These are phyloP conservation scores for Alternaria gaisen DNA, from an alignment of 2,329 filamentous ascomycete species.

Conservation along the genomic window DNA sequence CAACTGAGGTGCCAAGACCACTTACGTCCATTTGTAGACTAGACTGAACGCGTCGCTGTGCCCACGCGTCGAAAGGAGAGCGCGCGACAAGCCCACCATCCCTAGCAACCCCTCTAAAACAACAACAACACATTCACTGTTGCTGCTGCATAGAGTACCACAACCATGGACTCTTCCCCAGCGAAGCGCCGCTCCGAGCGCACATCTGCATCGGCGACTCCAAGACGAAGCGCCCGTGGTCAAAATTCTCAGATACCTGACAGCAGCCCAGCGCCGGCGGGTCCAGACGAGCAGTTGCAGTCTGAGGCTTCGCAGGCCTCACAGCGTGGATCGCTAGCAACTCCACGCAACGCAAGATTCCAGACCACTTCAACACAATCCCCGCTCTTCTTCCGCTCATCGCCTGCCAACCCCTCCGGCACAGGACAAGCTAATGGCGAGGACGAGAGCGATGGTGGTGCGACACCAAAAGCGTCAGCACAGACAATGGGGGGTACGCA, in stretches of 20 bases:
- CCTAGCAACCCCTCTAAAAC: conserved; percentile 18
- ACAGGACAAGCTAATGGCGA: conserved; percentile 53
- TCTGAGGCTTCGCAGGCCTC: conserved; percentile 53
- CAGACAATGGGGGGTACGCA: conserved; percentile 69
- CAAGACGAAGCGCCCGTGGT: conserved; percentile 62
- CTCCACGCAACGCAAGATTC: conserved; percentile 57
- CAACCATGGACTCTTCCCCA: conserved; percentile 68
- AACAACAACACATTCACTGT: conserved; percentile 14
- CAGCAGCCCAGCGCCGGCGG: conserved; percentile 57
- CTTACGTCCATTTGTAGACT: conserved; percentile 22
- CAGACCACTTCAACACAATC: conserved; percentile 65
- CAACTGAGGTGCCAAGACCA: conserved; percentile 15
- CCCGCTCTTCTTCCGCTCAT: conserved; percentile 79
- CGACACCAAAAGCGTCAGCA: conserved; percentile 74
- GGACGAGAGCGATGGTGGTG: conserved; percentile 66
- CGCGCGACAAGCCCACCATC: conserved; percentile 29
- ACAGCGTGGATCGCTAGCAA: conserved; percentile 52
- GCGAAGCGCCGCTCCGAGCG: conserved; percentile 64
- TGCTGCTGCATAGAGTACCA: conserved; percentile 14
- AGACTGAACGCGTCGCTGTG: conserved; percentile 36
- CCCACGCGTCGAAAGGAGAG: conserved; percentile 25
- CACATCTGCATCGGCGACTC: conserved; percentile 64
- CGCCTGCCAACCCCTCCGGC: conserved; percentile 59
- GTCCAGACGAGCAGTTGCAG: conserved; percentile 55
- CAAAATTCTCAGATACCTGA: conserved; percentile 64